Base-by-base conservation (phyloP, 2,329 filamentous ascomycete genomes). In the Cucurbitaria berberidis region DNA sequence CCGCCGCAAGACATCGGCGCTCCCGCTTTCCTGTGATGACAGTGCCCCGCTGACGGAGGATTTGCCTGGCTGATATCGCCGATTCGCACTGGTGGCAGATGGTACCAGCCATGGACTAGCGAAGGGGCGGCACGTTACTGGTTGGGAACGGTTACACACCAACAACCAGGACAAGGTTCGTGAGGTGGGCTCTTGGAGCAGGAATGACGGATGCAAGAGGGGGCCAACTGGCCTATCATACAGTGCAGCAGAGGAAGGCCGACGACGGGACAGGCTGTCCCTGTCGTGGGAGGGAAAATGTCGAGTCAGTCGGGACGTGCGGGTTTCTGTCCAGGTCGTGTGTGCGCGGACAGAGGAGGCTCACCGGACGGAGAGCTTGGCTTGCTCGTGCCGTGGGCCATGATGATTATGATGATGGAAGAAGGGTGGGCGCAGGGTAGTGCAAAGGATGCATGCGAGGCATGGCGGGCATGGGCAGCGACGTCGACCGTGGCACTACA, bases 191-290 rank as follows among this genome's bases (percentile, higher is more conserved):
- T 55, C 52, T 43, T 50, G 53, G 44, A 60, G 62, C 29, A 50
- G 56, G 62, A 61, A 55, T 51, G 63, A 51, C 64, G 57, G 67
- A 65, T 63, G 67, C 65, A 63, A 52, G 58, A 62, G 66, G 60
- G 60, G 63, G n/a, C n/a, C n/a, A 64, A 61, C 68, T 72, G 70
- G 66, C 68, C 69, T 72, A 70, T 66, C 59, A 61, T 59, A 53
- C 55, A 66, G 57, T 59, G 57, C 59, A 60, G 61, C 60, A 59
- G 56, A 60, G 47, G 51, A 45, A 49, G 46, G 47, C 27, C 46
- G 42, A 39, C 55, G 35, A 42, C 26, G 16, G 24, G 35, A 21
- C 5, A n/a, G n/a, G n/a, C n/a, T n/a, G n/a, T 36, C 50, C 57
- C 53, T 59, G 65, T 21, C 45, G n/a, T n/a, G n/a, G n/a, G n/a